Evolutionary conservation across 768 basidiomycete species (phyloP).

Genomic region (Mycena alexandri): DNA sequence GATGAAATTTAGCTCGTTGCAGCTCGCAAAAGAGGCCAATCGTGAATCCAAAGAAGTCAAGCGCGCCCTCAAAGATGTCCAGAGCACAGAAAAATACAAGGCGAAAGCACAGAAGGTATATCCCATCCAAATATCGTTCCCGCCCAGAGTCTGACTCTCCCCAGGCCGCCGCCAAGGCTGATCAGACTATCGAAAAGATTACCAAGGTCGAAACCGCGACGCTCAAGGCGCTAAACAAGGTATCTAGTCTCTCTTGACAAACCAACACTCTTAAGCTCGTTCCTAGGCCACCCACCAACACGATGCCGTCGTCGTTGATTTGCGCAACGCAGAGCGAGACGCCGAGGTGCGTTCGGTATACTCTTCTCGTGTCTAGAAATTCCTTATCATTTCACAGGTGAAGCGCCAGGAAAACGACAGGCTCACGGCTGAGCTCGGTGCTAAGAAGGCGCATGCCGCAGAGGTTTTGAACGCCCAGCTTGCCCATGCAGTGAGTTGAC

Average conservation of each 20-base stretch:
- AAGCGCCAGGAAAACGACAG: conserved; percentile 40
- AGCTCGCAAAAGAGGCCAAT: conserved; percentile 62
- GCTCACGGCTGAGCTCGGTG: conserved; percentile 36
- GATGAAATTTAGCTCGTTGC: too few relatives aligned
- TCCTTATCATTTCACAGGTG: conserved; percentile 33
- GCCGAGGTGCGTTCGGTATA: conserved; percentile 52
- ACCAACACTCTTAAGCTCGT: too few relatives aligned
- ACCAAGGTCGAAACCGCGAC: conserved; percentile 64
- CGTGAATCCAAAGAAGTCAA: conserved; percentile 64
- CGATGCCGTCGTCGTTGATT: conserved; percentile 59
- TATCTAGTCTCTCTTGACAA: too few relatives aligned
- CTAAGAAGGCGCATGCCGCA: conserved; percentile 38
- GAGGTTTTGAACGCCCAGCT: conserved; percentile 30
- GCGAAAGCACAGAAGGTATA: conserved; percentile 66
- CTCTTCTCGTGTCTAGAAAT: background rate
- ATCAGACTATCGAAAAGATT: conserved; percentile 55
- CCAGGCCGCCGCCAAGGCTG: conserved; percentile 61
- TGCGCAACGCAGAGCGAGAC: conserved; percentile 58
- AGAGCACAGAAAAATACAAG: conserved; percentile 65
- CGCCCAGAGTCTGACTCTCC: conserved; percentile 18
- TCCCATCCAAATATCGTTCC: background rate
- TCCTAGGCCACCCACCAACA: conserved; percentile 60
- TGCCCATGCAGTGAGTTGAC: conserved; percentile 23
- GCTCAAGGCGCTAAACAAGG: conserved; percentile 62
- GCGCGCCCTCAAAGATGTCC: conserved; percentile 66